Conservation (phyloP, 2,329 filamentous ascomycete genomes). For the Biscogniauxia sp. region DNA sequence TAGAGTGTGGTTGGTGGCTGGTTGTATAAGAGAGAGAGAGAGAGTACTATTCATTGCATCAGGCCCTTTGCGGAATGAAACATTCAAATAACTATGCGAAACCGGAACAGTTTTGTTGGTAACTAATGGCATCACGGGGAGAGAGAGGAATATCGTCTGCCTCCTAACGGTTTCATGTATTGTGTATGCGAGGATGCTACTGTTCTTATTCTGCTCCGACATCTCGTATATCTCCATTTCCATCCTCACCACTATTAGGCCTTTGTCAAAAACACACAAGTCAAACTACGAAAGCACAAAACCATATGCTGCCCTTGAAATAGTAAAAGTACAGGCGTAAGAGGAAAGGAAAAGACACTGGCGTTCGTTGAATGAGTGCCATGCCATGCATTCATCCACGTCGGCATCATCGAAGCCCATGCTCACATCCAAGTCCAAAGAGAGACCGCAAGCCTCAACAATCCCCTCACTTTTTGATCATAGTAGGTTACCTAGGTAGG, state of each 20-base stretch:
- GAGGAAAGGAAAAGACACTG: conserved; percentile 8
- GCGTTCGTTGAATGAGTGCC: conserved; percentile 14
- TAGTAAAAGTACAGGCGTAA: conserved; percentile 17
- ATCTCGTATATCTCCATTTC: conserved; percentile 7
- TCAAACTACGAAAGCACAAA: conserved; percentile 15
- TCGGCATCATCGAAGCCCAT: conserved; percentile 10
- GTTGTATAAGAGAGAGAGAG: background rate
- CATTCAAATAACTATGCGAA: background rate
- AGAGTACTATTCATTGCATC: background rate
- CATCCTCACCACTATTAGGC: no score
- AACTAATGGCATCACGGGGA: background rate
- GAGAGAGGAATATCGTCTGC: background rate
- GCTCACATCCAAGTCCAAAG: background rate
- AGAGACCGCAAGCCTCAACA: background rate
- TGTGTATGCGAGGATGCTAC: background rate
- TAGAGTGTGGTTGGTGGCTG: background rate
- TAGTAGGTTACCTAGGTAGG: background rate
- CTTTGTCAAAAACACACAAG: background rate
- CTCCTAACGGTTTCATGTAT: background rate
- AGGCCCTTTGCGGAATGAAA: background rate
- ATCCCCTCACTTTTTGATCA: conserved; percentile 7
- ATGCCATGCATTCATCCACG: conserved; percentile 17
- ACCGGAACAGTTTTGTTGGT: background rate
- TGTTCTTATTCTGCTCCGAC: conserved; percentile 13
- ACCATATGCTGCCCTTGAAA: conserved; percentile 14